phyloP scores from a whole-genome alignment of 371 early-diverging fungal genomes.

The Mortierella sp. region DNA sequence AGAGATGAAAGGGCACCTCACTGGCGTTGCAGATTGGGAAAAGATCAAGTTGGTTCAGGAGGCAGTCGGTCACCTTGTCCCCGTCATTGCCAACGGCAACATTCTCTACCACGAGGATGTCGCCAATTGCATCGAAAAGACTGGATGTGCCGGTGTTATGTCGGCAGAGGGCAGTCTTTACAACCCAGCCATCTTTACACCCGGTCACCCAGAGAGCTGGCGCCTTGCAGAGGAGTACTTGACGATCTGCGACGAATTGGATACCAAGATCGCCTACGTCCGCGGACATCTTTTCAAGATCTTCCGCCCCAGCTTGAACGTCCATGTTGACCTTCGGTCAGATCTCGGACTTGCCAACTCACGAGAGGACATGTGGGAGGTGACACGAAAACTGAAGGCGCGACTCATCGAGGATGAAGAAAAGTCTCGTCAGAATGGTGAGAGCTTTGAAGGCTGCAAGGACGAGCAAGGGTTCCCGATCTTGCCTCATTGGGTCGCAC shows the following conservation, averaged over 20 bases:
- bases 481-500: slow-evolving; percentile 80
- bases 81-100: slow-evolving; percentile 99
- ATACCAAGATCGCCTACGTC: slow-evolving; percentile 75
- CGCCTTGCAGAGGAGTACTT: slow-evolving; percentile 90
- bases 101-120: slow-evolving; percentile 94
- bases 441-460: slow-evolving; percentile 49
- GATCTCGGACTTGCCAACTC: slow-evolving; percentile 75
- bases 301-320: slow-evolving; percentile 80
- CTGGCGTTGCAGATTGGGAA: slow-evolving; percentile 98
- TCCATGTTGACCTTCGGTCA: slow-evolving; percentile 85
- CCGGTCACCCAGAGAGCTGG: slow-evolving; percentile 76
- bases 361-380: slow-evolving; percentile 73
- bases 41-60: slow-evolving; percentile 94
- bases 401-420: slow-evolving; percentile 66
- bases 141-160: slow-evolving; percentile 98
- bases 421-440: slow-evolving; percentile 33
- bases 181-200: slow-evolving; percentile 90
- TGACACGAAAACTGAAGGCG: slow-evolving; percentile 72
- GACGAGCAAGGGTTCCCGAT: slow-evolving; percentile 77
- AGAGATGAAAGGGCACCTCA: slow-evolving; percentile 97
- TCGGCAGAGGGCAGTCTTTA: slow-evolving; percentile 93
- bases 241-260: slow-evolving; percentile 77
- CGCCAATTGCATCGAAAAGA: slow-evolving; percentile 86
- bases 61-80: slow-evolving; percentile 78
- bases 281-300: slow-evolving; percentile 96